Percentiles rank a stretch among this genome's conserved stretches.
Conservation (phyloP, 306 rosid genomes). For the Trifolium repens region DNA sequence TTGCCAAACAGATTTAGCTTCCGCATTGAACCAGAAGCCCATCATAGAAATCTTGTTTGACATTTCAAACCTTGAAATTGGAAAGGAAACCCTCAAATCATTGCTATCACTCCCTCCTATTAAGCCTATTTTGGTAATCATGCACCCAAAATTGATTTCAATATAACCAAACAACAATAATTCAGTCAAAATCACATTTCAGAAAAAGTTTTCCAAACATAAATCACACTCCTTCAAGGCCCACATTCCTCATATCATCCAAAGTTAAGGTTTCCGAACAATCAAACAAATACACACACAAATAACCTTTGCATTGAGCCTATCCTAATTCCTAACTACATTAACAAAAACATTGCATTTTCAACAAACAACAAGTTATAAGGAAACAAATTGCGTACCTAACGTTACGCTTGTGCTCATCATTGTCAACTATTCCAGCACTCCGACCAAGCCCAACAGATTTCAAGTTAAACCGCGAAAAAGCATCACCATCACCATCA, state of each 20-base stretch:
- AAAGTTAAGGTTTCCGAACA: neutral
- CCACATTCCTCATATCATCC: neutral
- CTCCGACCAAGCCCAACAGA: slow-evolving; percentile 64
- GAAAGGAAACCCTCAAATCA: slow-evolving; percentile 9
- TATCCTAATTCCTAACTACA: slow-evolving; percentile 13
- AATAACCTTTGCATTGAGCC: slow-evolving; percentile 6
- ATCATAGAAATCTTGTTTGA: neutral
- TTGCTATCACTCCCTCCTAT: neutral
- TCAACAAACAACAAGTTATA: neutral
- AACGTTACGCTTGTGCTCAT: slow-evolving; percentile 78
- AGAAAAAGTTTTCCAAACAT: neutral
- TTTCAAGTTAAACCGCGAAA: slow-evolving; percentile 55
- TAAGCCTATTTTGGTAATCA: slow-evolving; percentile 5
- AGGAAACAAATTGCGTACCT: slow-evolving; percentile 54
- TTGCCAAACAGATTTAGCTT: slow-evolving; percentile 12
- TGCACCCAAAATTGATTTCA: neutral
- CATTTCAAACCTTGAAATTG: neutral
- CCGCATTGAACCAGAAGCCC: neutral
- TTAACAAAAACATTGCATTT: neutral
- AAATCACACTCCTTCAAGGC: slow-evolving; percentile 15
- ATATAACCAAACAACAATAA: slow-evolving; percentile 9
- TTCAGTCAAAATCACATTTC: neutral
- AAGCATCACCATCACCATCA: slow-evolving; percentile 41
- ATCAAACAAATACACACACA: neutral
- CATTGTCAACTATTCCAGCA: slow-evolving; percentile 58